A percentile compares a stretch with the other conserved stretches of the same genome.
Conservation (phyloP, 2,329 filamentous ascomycete genomes). For the Talaromyces sp. region DNA sequence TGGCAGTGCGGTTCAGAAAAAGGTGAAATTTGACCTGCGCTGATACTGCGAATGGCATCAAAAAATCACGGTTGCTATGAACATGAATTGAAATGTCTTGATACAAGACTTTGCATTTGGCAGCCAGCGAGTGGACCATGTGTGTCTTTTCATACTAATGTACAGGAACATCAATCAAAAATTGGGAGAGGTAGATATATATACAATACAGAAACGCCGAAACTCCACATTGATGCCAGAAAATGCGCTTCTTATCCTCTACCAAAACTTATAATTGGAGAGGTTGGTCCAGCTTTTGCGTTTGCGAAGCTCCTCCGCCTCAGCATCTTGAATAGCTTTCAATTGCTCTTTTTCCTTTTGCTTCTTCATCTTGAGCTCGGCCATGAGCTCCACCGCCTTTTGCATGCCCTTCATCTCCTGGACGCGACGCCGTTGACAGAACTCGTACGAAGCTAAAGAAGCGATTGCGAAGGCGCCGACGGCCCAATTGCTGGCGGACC, state of each 20-base stretch:
- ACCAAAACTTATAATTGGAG: constrained; percentile 47
- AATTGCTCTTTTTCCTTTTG: constrained; percentile 46
- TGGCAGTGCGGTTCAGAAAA: constrained; percentile 31
- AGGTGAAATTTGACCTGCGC: constrained; percentile 37
- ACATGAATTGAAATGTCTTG: not conserved
- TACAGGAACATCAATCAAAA: constrained; percentile 14
- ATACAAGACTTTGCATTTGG: constrained; percentile 5
- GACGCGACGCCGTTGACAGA: constrained; percentile 68
- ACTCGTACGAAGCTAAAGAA: constrained; percentile 72
- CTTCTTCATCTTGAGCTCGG: constrained; percentile 64
- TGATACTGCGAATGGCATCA: not conserved
- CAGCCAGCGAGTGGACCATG: constrained; percentile 13
- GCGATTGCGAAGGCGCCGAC: constrained; percentile 68
- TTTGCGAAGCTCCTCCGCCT: constrained; percentile 34
- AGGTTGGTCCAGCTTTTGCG: constrained; percentile 41
- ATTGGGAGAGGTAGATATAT: constrained; percentile 11
- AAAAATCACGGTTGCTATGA: not conserved
- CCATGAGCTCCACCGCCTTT: constrained; percentile 75
- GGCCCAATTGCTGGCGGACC: constrained; percentile 75
- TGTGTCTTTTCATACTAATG: constrained; percentile 13
- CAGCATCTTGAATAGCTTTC: constrained; percentile 32
- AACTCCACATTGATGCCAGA: constrained; percentile 29
- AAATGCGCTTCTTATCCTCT: constrained; percentile 13
- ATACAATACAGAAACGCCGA: constrained; percentile 17
- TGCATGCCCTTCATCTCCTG: constrained; percentile 79